phyloP scores from a whole-genome alignment of 306 rosid genomes.

The Casuarina glauca region DNA sequence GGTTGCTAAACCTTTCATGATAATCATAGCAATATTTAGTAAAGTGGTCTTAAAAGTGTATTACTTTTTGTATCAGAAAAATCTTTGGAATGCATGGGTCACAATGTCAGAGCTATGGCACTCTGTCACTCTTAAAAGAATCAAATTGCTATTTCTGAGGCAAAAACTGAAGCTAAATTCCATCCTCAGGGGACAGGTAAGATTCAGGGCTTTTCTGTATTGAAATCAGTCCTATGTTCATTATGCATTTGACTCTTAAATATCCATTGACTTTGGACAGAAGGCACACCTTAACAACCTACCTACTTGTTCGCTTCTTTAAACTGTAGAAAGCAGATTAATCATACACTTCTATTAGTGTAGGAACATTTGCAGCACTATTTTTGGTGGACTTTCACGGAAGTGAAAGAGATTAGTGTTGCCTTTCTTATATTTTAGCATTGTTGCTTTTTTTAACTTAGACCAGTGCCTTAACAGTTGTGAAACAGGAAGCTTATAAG shows the following conservation, averaged over 20 bases:
- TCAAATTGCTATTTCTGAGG: slow-evolving; percentile 88
- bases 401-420: not conserved
- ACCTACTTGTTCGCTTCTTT: not conserved
- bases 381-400: not conserved
- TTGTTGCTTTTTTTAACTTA: not conserved
- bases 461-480: not conserved
- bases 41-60: slow-evolving; percentile 26
- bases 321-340: not conserved
- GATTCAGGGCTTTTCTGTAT: slow-evolving; percentile 31
- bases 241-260: slow-evolving; percentile 23
- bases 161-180: slow-evolving; percentile 92
- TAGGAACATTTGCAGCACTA: not conserved
- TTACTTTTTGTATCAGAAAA: slow-evolving; percentile 63
- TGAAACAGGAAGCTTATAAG: not conserved
- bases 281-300: slow-evolving; percentile 12
- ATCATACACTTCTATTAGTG: not conserved
- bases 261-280: not conserved
- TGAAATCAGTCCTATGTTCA: not conserved
- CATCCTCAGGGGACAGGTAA: slow-evolving; percentile 92
- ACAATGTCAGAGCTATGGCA: slow-evolving; percentile 93
- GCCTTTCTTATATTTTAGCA: not conserved
- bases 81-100: slow-evolving; percentile 98
- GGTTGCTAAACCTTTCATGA: not conserved
- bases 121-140: slow-evolving; percentile 90
- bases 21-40: slow-evolving; percentile 25